Evolutionary conservation across 306 rosid genomes (phyloP), one percentile per base, ranked within the genome.

Genomic region (Phaseolus lunatus): DNA sequence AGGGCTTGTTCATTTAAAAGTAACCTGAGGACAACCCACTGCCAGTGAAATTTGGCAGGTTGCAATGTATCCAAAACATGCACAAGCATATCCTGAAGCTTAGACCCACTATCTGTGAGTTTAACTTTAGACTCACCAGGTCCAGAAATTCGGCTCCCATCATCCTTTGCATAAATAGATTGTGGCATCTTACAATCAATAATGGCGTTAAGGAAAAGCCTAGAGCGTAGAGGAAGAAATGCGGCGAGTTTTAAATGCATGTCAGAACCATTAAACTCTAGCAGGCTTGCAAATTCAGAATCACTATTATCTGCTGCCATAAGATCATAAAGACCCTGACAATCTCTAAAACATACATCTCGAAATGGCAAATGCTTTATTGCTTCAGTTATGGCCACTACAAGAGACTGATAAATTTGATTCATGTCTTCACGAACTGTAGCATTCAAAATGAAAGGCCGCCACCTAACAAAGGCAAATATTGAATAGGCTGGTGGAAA

Each of bases 21-120:
- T 59, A 94, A 89, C 86, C 98, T 90, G 68, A 94, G 94, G 84
- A 90, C 97, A 78, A 94, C 89, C 98, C 98, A 94, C 80, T 94
- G 98, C 98, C 98, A 94, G 81, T 90, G 98, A 61, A 94, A 90
- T 77, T 92, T 94, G n/a, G 98, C 97, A 81, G 98, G 97, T 76
- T 94, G 98, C 82, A 94, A 83, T 67, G 89, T 77, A 86, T 92
- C 98, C 78, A 94, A 86, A 72, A 90, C 87, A 84, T 78, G 84
- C 6, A 92, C 90, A 86, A 94, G 90, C 90, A 91, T 90, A 76
- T 86, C 97, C 78, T 82, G 80, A 73, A 92, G 93, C 87, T 89
- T 91, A 83, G 86, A 84, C 67, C 89, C 93, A 15, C 70, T 78
- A 63, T 86, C 86, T 3, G 80, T 69, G 76, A 75, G 83, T 35